Base-by-base conservation (phyloP, 345 rosid genomes). In the Salix purpurea region DNA sequence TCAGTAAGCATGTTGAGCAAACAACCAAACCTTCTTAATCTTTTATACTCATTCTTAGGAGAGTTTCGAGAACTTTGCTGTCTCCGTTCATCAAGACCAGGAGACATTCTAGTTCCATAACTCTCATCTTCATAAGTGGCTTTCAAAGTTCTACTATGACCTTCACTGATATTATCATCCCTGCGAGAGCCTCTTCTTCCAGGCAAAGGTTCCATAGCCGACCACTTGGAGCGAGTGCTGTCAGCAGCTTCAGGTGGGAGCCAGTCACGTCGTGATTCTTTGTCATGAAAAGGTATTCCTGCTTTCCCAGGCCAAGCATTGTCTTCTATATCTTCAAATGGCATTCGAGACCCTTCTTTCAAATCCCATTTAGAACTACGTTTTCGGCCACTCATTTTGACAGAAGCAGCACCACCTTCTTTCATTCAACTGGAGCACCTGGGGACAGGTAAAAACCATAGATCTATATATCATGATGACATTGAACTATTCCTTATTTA, bases 301-400 rank as follows among this genome's bases (percentile, higher is more conserved):
- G 87, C 76, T 79, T 87, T 92, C 67, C 77, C 88, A 23, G 75
- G 64, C 89, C 88, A 81, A 74, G 75, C 58, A 48, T 37, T 68
- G 3, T 79, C 88, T 60, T 82, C 81, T 28, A 69, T 74, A 69
- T 81, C 85, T 67, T 82, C 91, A 40, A 60, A 80, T 65, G 88
- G 72, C 79, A 76, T 75, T 23, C 74, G 88, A 76, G 85, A 80
- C 52, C 86, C 97, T 79, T 90, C 97, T 74, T 87, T 88, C 74
- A 84, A 70, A 87, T 95, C 97, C 98, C 98, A 93, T 72, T 93
- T 89, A 21, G 98, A 91, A 84, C 62, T 79, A 42, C 86, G 90
- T 82, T 86, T 90, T 81, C 89, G 83, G 78, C 87, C 86, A 68
- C 94, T 89, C 97, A 90, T 95, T 66, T 75, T 78, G 54, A 75